Percentiles rank a stretch among this genome's conserved stretches.
Conservation (phyloP, 2,329 filamentous ascomycete genomes). For the Xenosphaeropsis pyriputrescens region DNA sequence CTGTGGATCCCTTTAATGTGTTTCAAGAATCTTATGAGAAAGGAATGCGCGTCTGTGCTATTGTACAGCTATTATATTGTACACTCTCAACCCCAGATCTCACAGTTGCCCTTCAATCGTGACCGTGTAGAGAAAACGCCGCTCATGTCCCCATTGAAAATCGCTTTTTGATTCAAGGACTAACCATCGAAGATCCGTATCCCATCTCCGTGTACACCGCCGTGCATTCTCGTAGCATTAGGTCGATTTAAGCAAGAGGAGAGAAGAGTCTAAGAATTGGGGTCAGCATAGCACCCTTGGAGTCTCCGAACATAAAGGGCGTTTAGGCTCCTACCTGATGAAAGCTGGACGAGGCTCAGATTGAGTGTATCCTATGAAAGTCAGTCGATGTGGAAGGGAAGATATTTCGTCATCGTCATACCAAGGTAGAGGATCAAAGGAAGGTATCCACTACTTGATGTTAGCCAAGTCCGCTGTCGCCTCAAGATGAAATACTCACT, state of each 20-base stretch:
- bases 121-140: slow-evolving; percentile 11
- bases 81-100: no score
- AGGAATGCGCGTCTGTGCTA: slow-evolving; percentile 13
- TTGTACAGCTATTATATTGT: slow-evolving; percentile 14
- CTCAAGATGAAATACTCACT: slow-evolving; percentile 41
- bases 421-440: slow-evolving; percentile 94
- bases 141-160: no score
- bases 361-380: slow-evolving; percentile 64
- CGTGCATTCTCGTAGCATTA: neutral
- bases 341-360: slow-evolving; percentile 80
- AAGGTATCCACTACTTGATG: slow-evolving; percentile 64
- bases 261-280: slow-evolving; percentile 37
- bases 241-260: slow-evolving; percentile 38
- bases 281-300: neutral
- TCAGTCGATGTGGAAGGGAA: slow-evolving; percentile 9
- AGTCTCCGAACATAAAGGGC: neutral
- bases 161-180: no score
- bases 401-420: slow-evolving; percentile 26
- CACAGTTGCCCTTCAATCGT: no score
- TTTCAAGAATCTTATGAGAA: slow-evolving; percentile 7
- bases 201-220: no score
- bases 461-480: slow-evolving; percentile 18
- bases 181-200: no score
- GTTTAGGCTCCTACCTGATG: slow-evolving; percentile 39
- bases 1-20: no score